Conservation (phyloP, 352 stramenopile species). For the Peronospora destructor region DNA sequence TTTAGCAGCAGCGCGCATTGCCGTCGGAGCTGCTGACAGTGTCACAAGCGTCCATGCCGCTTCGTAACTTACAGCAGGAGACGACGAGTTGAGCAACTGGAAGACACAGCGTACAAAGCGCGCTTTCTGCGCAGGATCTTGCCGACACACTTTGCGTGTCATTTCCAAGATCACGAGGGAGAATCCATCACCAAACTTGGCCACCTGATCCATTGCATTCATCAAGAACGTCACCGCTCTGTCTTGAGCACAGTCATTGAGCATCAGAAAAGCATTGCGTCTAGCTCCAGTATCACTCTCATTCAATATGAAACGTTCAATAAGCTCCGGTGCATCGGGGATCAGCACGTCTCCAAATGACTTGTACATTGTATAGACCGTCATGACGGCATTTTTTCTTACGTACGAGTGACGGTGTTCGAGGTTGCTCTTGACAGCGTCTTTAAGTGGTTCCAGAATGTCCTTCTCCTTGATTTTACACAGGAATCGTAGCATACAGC, state of each 20-base stretch:
- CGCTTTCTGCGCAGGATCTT: conserved; percentile 97
- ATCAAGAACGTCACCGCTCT: conserved; percentile 97
- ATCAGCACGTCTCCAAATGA: conserved; percentile 91
- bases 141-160: conserved; percentile 95
- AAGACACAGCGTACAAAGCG: conserved; percentile 98
- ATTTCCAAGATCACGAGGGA: conserved; percentile 98
- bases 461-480: conserved; percentile 99
- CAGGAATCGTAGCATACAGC: conserved; percentile 98
- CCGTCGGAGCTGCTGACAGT: conserved; percentile 96
- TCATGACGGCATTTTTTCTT: conserved; percentile 97
- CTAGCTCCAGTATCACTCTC: conserved; percentile 93
- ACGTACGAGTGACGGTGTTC: conserved; percentile 99
- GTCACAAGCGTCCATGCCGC: conserved; percentile 98
- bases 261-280: conserved; percentile 99
- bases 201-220: conserved; percentile 93
- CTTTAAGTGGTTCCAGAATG: conserved; percentile 84
- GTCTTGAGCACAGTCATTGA: conserved; percentile 98
- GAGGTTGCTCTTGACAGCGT: conserved; percentile 94
- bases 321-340: conserved; percentile 96
- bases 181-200: conserved; percentile 96
- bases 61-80: conserved; percentile 94
- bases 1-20: conserved; percentile 93
- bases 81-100: conserved; percentile 92
- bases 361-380: conserved; percentile 98
- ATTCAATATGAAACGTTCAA: conserved; percentile 90